phyloP scores from a whole-genome alignment of 2,329 filamentous ascomycete species.

The Torrubiella hemipterigena region DNA sequence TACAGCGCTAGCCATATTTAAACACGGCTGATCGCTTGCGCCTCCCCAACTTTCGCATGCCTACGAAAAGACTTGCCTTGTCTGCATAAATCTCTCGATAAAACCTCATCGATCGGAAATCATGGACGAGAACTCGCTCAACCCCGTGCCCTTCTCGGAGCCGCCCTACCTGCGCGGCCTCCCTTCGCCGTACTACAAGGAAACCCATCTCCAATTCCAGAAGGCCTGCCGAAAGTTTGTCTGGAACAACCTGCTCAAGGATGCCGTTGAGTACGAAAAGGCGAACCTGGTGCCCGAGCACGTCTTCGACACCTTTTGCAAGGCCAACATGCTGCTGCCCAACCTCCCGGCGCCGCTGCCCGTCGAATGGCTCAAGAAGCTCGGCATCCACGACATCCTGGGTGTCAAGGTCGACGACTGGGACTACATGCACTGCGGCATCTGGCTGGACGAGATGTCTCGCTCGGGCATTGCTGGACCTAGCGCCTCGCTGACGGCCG shows the following conservation, averaged over 20 bases:
- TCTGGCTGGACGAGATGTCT: slow-evolving; percentile 48
- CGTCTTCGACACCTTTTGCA: slow-evolving; percentile 50
- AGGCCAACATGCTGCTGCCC: slow-evolving; percentile 52
- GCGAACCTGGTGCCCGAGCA: slow-evolving; percentile 46
- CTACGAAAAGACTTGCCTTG: too few relatives aligned
- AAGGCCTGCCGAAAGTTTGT: slow-evolving; percentile 56
- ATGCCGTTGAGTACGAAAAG: slow-evolving; percentile 60
- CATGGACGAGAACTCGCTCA: slow-evolving; percentile 2
- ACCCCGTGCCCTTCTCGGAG: slow-evolving; percentile 50
- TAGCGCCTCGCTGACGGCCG: slow-evolving; percentile 52
- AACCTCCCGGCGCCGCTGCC: slow-evolving; percentile 58
- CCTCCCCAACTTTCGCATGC: too few relatives aligned
- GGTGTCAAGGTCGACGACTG: slow-evolving; percentile 62
- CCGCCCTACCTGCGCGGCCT: slow-evolving; percentile 59
- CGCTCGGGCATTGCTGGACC: slow-evolving; percentile 55
- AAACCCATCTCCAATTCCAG: slow-evolving; percentile 54
- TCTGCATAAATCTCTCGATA: too few relatives aligned
- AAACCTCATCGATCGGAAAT: too few relatives aligned
- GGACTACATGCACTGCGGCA: slow-evolving; percentile 58
- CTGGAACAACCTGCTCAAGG: slow-evolving; percentile 45
- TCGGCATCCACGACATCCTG: slow-evolving; percentile 55
- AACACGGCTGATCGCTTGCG: too few relatives aligned
- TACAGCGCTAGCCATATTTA: too few relatives aligned
- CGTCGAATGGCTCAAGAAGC: slow-evolving; percentile 50
- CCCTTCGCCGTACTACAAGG: slow-evolving; percentile 60